These are phyloP conservation scores for Leishmania tarentolae DNA, from an alignment of 208 protist genomes.

Conservation along the genomic window DNA sequence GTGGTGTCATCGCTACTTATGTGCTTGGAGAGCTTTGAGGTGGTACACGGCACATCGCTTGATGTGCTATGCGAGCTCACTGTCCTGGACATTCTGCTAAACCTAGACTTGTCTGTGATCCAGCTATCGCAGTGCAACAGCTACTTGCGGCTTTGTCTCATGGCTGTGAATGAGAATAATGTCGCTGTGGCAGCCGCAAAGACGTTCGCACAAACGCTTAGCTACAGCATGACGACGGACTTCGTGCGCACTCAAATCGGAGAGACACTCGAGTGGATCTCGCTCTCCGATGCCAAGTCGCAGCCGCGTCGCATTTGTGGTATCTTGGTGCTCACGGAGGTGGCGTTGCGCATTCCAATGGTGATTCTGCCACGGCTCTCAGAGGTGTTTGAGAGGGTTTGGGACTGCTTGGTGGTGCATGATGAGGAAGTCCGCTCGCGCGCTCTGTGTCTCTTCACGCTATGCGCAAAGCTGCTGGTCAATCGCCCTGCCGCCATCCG, in stretches of 20 bases:
- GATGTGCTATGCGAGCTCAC: conserved; percentile 80
- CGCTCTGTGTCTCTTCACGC: conserved; percentile 63
- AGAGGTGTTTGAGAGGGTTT: conserved; percentile 77
- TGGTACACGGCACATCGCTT: conserved; percentile 44
- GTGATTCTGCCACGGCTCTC: conserved; percentile 62
- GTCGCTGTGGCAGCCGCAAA: conserved; percentile 57
- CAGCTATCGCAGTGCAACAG: conserved; percentile 84
- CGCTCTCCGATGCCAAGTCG: conserved; percentile 35
- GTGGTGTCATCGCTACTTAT: conserved; percentile 61
- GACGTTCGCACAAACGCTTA: conserved; percentile 68
- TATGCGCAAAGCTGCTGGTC: conserved; percentile 71
- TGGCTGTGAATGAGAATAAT: conserved; percentile 42
- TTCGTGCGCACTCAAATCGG: conserved; percentile 72
- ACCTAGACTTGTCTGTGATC: conserved; percentile 69
- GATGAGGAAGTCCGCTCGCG: conserved; percentile 60
- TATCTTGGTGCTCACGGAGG: conserved; percentile 74
- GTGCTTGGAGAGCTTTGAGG: conserved; percentile 79
- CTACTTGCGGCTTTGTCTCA: conserved; percentile 78
- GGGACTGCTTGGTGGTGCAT: conserved; percentile 50
- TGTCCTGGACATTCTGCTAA: conserved; percentile 75
- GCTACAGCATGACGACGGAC: conserved; percentile 66
- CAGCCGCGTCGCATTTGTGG: conserved; percentile 62
- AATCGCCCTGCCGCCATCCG: conserved; percentile 50
- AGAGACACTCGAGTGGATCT: conserved; percentile 64
- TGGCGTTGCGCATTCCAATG: conserved; percentile 64